Percentiles rank a stretch among this genome's conserved stretches.
phyloP scores from a whole-genome alignment of 352 stramenopile species.

The Globisporangium polare region DNA sequence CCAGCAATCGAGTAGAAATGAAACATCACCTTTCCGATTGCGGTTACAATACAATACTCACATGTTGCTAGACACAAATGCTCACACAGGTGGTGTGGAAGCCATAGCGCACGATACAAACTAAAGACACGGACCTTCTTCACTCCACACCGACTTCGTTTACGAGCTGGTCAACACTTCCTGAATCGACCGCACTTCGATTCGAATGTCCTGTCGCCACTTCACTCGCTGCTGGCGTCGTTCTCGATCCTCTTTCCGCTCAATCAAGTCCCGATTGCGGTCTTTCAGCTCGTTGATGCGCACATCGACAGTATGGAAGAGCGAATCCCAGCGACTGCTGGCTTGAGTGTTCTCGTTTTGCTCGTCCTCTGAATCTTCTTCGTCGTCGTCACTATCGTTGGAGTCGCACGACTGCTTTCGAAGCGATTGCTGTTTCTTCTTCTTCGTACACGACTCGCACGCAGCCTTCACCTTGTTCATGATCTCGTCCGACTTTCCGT shows the following conservation, averaged over 20 bases:
- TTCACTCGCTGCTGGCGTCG: slow-evolving; percentile 18
- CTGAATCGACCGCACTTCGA: slow-evolving; percentile 17
- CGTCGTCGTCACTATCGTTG: slow-evolving; percentile 13
- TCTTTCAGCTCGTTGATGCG: slow-evolving; percentile 41
- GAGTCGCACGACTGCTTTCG: neutral
- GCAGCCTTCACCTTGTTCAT: slow-evolving; percentile 13
- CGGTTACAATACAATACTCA: slow-evolving; percentile 5
- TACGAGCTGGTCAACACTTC: neutral
- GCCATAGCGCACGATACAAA: neutral
- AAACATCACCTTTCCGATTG: neutral
- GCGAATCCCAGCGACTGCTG: slow-evolving; percentile 7
- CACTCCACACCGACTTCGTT: neutral
- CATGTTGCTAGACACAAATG: neutral
- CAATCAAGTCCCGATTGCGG: slow-evolving; percentile 37
- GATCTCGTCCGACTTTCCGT: slow-evolving; percentile 19
- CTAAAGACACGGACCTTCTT: neutral
- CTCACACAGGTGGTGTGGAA: neutral
- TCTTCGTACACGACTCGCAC: slow-evolving; percentile 13
- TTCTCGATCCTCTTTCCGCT: slow-evolving; percentile 53
- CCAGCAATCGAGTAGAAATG: neutral
- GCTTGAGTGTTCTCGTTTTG: neutral
- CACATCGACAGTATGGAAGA: slow-evolving; percentile 33
- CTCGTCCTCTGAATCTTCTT: slow-evolving; percentile 17
- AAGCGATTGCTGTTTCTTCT: slow-evolving; percentile 2
- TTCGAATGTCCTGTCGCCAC: slow-evolving; percentile 21